Base-by-base conservation (phyloP, 495 filamentous ascomycete species). In the Hypoxylon trugodes region DNA sequence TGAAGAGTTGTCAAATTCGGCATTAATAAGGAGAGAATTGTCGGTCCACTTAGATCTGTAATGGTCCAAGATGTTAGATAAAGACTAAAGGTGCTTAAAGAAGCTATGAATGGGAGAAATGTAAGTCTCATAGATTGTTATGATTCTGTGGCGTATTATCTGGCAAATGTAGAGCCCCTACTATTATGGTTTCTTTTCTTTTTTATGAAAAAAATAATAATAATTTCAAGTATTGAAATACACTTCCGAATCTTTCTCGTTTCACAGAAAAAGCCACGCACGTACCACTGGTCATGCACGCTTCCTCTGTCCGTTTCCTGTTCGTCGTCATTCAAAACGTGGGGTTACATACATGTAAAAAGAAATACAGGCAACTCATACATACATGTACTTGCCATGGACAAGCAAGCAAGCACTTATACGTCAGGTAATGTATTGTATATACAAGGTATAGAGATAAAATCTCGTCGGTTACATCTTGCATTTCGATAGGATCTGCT, bases 121-220 rank as follows among this genome's bases (percentile, higher is more conserved):
- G 63, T 22, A 59, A 66, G 57, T 66, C 51, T 57, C 57, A 66
- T 66, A n/a, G n/a, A n/a, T n/a, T n/a, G n/a, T n/a, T n/a, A n/a
- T n/a, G n/a, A n/a, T n/a, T n/a, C n/a, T n/a, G n/a, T n/a, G n/a
- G n/a, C n/a, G n/a, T n/a, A n/a, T n/a, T n/a, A n/a, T n/a, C n/a
- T n/a, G n/a, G n/a, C n/a, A n/a, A n/a, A n/a, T n/a, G n/a, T n/a
- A n/a, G n/a, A n/a, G n/a, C n/a, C n/a, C n/a, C n/a, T n/a, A n/a
- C n/a, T n/a, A n/a, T n/a, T n/a, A n/a, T n/a, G n/a, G n/a, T n/a
- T n/a, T n/a, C n/a, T n/a, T n/a, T n/a, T n/a, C n/a, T n/a, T n/a
- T n/a, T n/a, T n/a, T n/a, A n/a, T n/a, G n/a, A n/a, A n/a, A n/a
- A n/a, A n/a, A n/a, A n/a, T n/a, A n/a, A n/a, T n/a, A n/a, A n/a